A percentile compares a stretch with the other conserved stretches of the same genome.
phyloP scores from a whole-genome alignment of 2,329 filamentous ascomycete genomes.

The Aschersonia sp. region DNA sequence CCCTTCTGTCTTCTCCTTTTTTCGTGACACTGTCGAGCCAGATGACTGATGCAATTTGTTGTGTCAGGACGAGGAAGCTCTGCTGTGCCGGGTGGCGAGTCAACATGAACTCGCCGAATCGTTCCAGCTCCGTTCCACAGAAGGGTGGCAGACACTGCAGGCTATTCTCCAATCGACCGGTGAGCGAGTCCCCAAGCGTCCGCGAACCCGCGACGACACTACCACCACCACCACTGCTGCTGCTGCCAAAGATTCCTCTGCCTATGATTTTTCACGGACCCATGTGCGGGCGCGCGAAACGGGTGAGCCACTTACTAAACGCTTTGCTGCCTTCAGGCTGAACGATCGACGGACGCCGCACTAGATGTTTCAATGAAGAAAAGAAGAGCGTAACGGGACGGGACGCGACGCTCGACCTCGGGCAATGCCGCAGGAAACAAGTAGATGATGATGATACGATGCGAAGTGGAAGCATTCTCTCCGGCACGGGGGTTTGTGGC shows the following conservation, averaged over 20 bases:
- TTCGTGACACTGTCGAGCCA: neutral
- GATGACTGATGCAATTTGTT: neutral
- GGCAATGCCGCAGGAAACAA: neutral
- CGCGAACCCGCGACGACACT: conserved; percentile 24
- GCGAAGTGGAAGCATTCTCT: no score
- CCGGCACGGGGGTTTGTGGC: no score
- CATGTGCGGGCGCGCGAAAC: conserved; percentile 13
- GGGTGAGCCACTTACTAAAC: conserved; percentile 47
- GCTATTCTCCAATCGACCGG: conserved; percentile 91
- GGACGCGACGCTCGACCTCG: neutral
- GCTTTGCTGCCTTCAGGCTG: conserved; percentile 52
- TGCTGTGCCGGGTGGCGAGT: conserved; percentile 74
- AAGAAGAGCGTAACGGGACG: neutral
- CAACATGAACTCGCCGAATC: conserved; percentile 68
- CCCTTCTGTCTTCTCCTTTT: conserved; percentile 1
- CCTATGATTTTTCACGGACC: conserved; percentile 6
- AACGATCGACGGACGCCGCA: conserved; percentile 21
- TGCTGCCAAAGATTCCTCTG: conserved; percentile 7
- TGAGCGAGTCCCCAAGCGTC: conserved; percentile 82
- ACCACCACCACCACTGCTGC: conserved; percentile 3
- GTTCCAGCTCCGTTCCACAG: conserved; percentile 69
- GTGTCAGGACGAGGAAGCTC: conserved; percentile 70
- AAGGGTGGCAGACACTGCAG: conserved; percentile 87
- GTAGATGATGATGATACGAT: no score
- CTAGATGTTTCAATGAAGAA: neutral